Evolutionary conservation across 78 protist genomes (phyloP).

Genomic region (slime mould (Dictyostelium discoideum)): DNA sequence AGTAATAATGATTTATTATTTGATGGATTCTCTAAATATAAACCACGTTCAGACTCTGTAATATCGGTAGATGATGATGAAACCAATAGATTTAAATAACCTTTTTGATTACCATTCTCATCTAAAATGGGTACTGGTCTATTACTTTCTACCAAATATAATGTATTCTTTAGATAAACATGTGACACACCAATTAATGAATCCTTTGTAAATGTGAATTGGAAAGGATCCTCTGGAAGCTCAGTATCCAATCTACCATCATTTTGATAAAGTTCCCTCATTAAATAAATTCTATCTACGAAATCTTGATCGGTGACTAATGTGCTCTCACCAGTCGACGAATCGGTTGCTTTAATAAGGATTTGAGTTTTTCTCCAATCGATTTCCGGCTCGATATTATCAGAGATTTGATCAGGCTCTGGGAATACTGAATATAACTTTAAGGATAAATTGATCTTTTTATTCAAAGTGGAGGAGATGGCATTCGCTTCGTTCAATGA

Average conservation of each 20-base stretch:
- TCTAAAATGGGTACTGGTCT: conserved; percentile 74
- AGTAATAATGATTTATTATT: not conserved
- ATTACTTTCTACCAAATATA: conserved; percentile 42
- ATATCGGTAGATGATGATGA: not conserved
- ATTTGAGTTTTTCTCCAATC: conserved; percentile 78
- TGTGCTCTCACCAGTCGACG: conserved; percentile 47
- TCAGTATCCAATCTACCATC: conserved; percentile 43
- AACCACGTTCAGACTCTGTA: conserved; percentile 16
- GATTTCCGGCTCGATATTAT: conserved; percentile 27
- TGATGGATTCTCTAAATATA: not conserved
- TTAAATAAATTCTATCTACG: conserved; percentile 55
- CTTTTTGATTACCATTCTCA: conserved; percentile 48
- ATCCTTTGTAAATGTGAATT: conserved; percentile 9
- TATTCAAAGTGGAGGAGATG: conserved; percentile 31
- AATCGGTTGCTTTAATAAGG: conserved; percentile 19
- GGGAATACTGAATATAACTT: conserved; percentile 56
- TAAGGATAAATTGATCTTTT: not conserved
- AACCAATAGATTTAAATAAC: conserved; percentile 29
- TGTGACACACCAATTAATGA: conserved; percentile 77
- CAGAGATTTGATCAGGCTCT: conserved; percentile 32
- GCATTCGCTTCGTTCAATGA: conserved; percentile 79
- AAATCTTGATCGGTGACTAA: conserved; percentile 55
- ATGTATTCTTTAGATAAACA: conserved; percentile 65
- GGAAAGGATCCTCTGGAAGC: conserved; percentile 50
- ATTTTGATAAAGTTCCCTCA: conserved; percentile 83